These are phyloP conservation scores for Neurospora sp. DNA, from an alignment of 495 filamentous ascomycete genomes.

Conservation along the genomic window DNA sequence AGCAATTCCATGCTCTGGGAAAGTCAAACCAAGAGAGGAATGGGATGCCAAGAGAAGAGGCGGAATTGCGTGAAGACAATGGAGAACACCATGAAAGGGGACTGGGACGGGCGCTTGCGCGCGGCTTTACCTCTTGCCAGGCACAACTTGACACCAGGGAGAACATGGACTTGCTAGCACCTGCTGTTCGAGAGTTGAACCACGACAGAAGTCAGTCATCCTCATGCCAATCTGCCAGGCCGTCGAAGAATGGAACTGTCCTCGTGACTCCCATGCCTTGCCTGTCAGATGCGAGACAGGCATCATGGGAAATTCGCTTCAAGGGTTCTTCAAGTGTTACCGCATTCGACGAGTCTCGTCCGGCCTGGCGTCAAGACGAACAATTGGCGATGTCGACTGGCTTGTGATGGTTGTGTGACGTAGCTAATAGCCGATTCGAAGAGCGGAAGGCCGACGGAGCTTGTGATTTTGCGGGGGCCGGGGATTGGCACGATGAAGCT, in stretches of 20 bases:
- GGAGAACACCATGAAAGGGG: neutral
- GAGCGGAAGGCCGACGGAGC: conserved; percentile 26
- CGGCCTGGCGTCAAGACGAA: neutral
- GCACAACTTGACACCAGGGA: neutral
- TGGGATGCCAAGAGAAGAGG: neutral
- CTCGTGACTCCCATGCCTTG: neutral
- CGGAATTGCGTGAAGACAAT: neutral
- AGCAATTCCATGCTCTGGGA: neutral
- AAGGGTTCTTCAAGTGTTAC: neutral
- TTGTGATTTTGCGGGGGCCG: conserved; percentile 44
- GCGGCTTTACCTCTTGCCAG: neutral
- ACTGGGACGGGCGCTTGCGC: neutral
- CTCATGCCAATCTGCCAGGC: neutral
- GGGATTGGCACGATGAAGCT: neutral
- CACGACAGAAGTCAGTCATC: neutral
- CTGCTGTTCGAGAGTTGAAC: neutral
- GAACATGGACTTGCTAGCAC: neutral
- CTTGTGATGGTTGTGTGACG: conserved; percentile 26
- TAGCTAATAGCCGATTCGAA: conserved; percentile 30
- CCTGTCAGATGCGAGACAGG: neutral
- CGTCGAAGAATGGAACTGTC: neutral
- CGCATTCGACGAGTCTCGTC: neutral
- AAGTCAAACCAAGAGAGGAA: neutral
- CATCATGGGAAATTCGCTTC: neutral
- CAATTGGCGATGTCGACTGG: conserved; percentile 3